phyloP scores from a whole-genome alignment of 495 filamentous ascomycete genomes.

The Hypoxylon lienhwacheense region DNA sequence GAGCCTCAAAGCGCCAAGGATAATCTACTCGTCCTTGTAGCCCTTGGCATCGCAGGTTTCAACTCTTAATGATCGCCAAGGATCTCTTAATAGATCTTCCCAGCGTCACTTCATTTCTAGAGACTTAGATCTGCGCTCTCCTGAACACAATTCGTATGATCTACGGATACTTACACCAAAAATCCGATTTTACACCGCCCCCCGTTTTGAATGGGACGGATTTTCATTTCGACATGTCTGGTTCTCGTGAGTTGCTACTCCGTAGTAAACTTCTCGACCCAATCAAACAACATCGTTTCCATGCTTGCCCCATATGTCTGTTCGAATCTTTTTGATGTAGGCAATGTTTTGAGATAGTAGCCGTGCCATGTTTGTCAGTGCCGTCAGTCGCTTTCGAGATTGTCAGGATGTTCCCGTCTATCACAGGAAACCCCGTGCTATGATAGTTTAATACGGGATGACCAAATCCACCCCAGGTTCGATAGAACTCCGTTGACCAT shows the following conservation, averaged over 20 bases:
- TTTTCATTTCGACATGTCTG: constrained; percentile 25
- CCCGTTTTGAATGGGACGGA: constrained; percentile 27
- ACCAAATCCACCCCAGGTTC: constrained; percentile 16
- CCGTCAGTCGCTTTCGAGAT: constrained; percentile 1
- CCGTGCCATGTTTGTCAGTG: constrained; percentile 13
- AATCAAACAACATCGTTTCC: constrained; percentile 19
- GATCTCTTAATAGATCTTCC: constrained; percentile 32
- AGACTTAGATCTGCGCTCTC: constrained; percentile 19
- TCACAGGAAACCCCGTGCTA: constrained; percentile 5
- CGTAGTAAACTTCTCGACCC: constrained; percentile 9
- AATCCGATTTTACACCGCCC: constrained; percentile 25
- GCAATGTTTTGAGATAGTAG: constrained; percentile 2
- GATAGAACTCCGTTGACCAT: constrained; percentile 33
- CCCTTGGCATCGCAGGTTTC: constrained; percentile 35
- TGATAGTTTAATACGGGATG: constrained; percentile 29
- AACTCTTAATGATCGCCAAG: constrained; percentile 25
- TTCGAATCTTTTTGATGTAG: constrained; percentile 3
- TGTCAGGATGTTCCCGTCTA: constrained; percentile 17
- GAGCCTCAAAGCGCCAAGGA: constrained; percentile 27
- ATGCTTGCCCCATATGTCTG: constrained; percentile 21
- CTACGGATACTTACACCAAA: constrained; percentile 9
- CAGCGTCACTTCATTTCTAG: constrained; percentile 13
- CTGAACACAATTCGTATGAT: constrained; percentile 29
- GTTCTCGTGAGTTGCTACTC: constrained; percentile 27
- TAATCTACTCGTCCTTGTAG: constrained; percentile 6